Base-by-base conservation (phyloP, 2,329 filamentous ascomycete genomes). In the Dactylellina parvicollis region DNA sequence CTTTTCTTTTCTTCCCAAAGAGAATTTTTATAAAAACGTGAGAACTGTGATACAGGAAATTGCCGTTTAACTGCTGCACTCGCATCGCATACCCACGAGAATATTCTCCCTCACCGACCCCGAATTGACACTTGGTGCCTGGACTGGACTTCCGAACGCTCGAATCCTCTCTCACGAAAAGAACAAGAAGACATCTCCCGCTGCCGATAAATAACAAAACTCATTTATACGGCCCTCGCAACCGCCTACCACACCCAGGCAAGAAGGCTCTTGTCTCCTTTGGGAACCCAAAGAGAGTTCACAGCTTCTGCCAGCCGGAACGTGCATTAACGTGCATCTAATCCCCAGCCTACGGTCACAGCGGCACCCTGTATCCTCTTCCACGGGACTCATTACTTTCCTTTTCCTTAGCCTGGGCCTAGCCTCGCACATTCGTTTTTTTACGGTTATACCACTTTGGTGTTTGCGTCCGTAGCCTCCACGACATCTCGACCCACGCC, bases 271-370 rank as follows among this genome's bases (percentile, higher is more conserved):
- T 73, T 73, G 67, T 59, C 67, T 73, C 34, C 40, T 73, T 73
- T 73, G 67, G 67, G 67, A 49, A 55, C 59, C 52, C 60, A 65
- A 59, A 72, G 59, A 72, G 67, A 72, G 67, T 72, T 59, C 50
- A 57, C 59, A 54, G 52, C 59, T 57, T 30, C 60, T 72, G 59
- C 67, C 59, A 72, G 59, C 67, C 67, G 67, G 56, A 73, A 73
- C 69, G 69, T 73, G 69, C 69, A 73, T 73, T 66, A 73, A 73
- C 69, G 69, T 73, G 69, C 69, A 73, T 73, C 55, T 57, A 71
- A 72, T 60, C 60, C 66, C 69, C 60, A 73, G 69, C 60, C 52
- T 72, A 64, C 67, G 67, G 67, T 72, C 67, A 55, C 59, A 71
- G 57, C 66, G 57, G 66, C 67, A 60, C 67, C 67, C 69, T 73